These are phyloP conservation scores for Magnolia kwangsiensis DNA, from an alignment of 164 flowering plant species.

Conservation along the genomic window DNA sequence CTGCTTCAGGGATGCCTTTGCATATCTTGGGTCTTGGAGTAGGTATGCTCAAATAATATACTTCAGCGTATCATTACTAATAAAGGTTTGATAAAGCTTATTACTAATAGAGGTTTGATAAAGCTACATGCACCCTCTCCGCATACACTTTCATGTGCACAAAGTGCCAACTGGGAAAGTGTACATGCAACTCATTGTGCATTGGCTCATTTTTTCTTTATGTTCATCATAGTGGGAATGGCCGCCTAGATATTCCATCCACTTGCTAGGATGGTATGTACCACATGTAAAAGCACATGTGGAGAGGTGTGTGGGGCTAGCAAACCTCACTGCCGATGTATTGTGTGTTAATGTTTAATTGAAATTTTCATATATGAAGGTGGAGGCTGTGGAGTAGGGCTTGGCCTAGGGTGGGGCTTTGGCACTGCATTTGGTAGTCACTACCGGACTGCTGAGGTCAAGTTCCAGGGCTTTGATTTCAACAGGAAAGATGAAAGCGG, in stretches of 20 bases:
- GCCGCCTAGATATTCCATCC: neutral
- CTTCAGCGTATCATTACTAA: neutral
- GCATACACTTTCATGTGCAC: neutral
- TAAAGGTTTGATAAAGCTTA: neutral
- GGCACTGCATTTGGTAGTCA: constrained; percentile 83
- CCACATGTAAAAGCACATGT: neutral
- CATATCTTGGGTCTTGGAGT: constrained; percentile 71
- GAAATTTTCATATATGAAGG: constrained; percentile 37
- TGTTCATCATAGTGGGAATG: neutral
- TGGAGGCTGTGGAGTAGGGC: constrained; percentile 93
- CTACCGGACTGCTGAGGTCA: constrained; percentile 54
- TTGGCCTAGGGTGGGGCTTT: constrained; percentile 98
- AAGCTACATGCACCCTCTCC: neutral
- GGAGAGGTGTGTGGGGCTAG: neutral
- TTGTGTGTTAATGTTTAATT: neutral
- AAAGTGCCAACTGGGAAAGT: neutral
- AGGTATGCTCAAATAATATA: constrained; percentile 37
- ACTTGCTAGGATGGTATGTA: neutral
- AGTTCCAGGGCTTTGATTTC: constrained; percentile 62
- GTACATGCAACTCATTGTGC: neutral
- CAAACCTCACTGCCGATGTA: neutral
- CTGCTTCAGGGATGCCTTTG: constrained; percentile 70
- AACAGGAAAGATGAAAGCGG: constrained; percentile 17
- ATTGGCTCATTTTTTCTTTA: neutral
- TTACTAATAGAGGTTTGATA: neutral